These are phyloP conservation scores for Trichoderma harzianum DNA, from an alignment of 2,329 filamentous ascomycete species.

Conservation along the genomic window DNA sequence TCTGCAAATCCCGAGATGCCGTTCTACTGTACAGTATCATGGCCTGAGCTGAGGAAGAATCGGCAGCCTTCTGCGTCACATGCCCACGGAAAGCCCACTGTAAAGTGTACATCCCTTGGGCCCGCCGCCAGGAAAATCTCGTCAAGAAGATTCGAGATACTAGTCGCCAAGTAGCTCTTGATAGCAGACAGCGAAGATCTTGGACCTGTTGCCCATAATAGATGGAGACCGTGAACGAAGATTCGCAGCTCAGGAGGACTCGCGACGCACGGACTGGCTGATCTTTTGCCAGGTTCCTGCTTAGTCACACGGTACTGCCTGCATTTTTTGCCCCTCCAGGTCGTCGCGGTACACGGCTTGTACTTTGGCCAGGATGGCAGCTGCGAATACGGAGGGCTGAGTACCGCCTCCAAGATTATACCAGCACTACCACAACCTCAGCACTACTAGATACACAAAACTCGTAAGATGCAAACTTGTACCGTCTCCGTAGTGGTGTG, in stretches of 20 bases:
- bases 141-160: background rate
- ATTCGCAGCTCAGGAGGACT: background rate
- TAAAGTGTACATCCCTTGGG: background rate
- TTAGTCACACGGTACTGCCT: background rate
- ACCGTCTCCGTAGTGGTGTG: background rate
- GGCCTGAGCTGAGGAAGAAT: background rate
- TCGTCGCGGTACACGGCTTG: background rate
- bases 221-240: background rate
- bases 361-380: background rate
- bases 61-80: slow-evolving; percentile 12
- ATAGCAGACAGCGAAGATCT: background rate
- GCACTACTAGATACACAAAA: background rate
- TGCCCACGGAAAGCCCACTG: slow-evolving; percentile 9
- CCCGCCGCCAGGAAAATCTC: background rate
- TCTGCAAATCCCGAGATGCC: background rate
- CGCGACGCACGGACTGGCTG: background rate
- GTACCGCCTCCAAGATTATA: background rate
- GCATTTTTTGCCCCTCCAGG: background rate
- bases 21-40: background rate
- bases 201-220: background rate
- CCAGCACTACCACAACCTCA: background rate
- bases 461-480: background rate
- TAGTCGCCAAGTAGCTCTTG: slow-evolving; percentile 5
- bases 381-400: slow-evolving; percentile 2
- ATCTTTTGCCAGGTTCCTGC: background rate